A percentile compares a stretch with the other conserved stretches of the same genome.
phyloP scores from a whole-genome alignment of 495 filamentous ascomycete species.

The Trypethelium eluteriae region DNA sequence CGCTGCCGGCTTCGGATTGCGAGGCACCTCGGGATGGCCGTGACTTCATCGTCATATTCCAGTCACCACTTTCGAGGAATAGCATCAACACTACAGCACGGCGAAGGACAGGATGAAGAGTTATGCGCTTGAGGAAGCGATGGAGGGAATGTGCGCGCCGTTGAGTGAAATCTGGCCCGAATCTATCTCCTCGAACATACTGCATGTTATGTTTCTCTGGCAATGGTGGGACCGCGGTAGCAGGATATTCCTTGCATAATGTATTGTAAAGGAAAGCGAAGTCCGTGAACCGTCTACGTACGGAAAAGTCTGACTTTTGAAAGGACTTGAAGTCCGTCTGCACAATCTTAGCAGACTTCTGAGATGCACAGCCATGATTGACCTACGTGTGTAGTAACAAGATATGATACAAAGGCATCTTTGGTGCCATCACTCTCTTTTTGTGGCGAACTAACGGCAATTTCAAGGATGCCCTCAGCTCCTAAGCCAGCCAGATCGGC shows the following conservation, averaged over 20 bases:
- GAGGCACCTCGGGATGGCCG: constrained; percentile 56
- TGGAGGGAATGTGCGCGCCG: constrained; percentile 84
- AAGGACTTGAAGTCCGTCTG: constrained; percentile 93
- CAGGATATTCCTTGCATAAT: constrained; percentile 76
- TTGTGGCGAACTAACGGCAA: constrained; percentile 67
- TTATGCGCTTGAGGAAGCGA: constrained; percentile 80
- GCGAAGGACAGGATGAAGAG: constrained; percentile 84
- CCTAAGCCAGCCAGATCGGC: constrained; percentile 25
- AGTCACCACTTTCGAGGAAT: constrained; percentile 87
- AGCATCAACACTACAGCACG: constrained; percentile 69
- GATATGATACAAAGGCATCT: constrained; percentile 91
- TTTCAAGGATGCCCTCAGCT: constrained; percentile 65
- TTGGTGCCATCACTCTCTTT: constrained; percentile 98
- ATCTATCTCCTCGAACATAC: constrained; percentile 91
- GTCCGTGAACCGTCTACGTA: constrained; percentile 90
- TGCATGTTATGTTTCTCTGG: constrained; percentile 99
- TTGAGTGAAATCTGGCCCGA: constrained; percentile 87
- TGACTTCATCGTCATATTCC: constrained; percentile 89
- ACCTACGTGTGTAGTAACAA: constrained; percentile 81
- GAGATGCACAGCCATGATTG: neutral
- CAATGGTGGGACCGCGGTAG: constrained; percentile 85
- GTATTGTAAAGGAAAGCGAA: constrained; percentile 95
- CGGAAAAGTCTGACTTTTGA: constrained; percentile 62
- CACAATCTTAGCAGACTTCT: constrained; percentile 9
- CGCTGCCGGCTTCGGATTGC: constrained; percentile 42